Evolutionary conservation across 164 flowering plant species (phyloP), one percentile per base, ranked within the genome.

Genomic region (Litsea cubeba): DNA sequence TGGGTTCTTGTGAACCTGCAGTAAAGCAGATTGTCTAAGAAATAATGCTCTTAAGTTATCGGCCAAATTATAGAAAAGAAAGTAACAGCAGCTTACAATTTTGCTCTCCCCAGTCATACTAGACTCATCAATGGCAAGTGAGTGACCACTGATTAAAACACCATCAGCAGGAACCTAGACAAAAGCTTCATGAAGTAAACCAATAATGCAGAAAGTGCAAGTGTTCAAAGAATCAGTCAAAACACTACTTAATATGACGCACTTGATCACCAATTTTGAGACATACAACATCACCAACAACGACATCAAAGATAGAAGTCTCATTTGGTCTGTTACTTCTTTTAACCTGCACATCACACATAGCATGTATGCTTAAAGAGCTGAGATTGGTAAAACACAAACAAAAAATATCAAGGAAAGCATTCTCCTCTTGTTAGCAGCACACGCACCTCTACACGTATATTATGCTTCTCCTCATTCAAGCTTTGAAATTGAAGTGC

Each of bases 221-320:
- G 69, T 5, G 40, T 35, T 68, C 71, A 68, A n/a, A 68, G 24
- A 0, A 18, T 46, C 20, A 22, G n/a, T 5, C 35, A 66, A 63
- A n/a, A 30, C 8, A 30, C 25, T 12, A 66, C 20, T 11, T 24
- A 63, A 63, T 22, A 30, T 20, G 26, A 76, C 28, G 76, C 63
- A 89, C 97, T 90, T 93, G 99, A 75, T 93, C 92, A 62, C 98
- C 99, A 75, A 93, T 93, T 77, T 93, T 92, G 51, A 95, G 91
- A 54, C 97, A 92, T 22, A 95, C 57, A 76, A 93, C 88, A 85
- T 95, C 99, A 50, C 99, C 98, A 75, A 93, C 97, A 80, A 93
- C 98, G 69, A 95, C 62, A 68, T 95, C 98, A 82, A 88, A 95
- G 79, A 93, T 92, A 67, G 98, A 95, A 58, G 90, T 76, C 65